Evolutionary conservation across 1,284 basidiomycete genomes (phyloP), one percentile per base, ranked within the genome.

Genomic region (Pascua guehoae): DNA sequence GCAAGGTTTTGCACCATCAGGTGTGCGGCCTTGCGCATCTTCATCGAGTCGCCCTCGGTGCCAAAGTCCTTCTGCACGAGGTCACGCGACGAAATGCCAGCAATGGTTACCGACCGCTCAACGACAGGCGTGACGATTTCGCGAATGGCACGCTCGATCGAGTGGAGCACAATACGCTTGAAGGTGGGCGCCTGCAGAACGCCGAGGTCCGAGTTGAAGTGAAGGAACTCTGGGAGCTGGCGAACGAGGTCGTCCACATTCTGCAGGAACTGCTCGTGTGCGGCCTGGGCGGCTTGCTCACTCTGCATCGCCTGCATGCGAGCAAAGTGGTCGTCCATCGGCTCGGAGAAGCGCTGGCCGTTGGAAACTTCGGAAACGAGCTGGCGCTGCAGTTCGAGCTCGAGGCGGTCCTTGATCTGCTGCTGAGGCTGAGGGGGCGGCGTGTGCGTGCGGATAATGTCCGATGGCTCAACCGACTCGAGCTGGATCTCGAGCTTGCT

Each of bases 121-220:
- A 98, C 95, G 49, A 98, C 95, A 5, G 96, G 96, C 15, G 94
- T 81, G 65, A 98, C 95, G 65, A 98, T 98, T 86, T 99, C 96
- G 63, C 95, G 87, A 55, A 98, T 91, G 18, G 96, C 90, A 39
- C 92, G 86, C 71, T 98, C 93, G 60, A 98, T 88, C 8, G 93
- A 94, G 72, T 91, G 81, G 68, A 90, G 88, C 12, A 98, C 87
- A 38, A 94, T 88, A 42, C 92, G 87, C 81, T 96, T 96, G 81
- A 98, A 91, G 0, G 83, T 81, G 36, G 86, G 85, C 50, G 82
- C 83, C 62, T 88, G 84, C 66, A 95, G 82, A 61, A 82, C 76
- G 11, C 80, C 77, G 54, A 82, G 75, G 61, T 81, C 80, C 24
- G 78, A 82, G 69, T 83, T 91, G 78, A 99, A 86, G 51, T 86